Percentiles rank a stretch among this genome's conserved stretches.
Evolutionary conservation across 2,329 filamentous ascomycete genomes (phyloP).

Genomic region (Botrytis deweyae): DNA sequence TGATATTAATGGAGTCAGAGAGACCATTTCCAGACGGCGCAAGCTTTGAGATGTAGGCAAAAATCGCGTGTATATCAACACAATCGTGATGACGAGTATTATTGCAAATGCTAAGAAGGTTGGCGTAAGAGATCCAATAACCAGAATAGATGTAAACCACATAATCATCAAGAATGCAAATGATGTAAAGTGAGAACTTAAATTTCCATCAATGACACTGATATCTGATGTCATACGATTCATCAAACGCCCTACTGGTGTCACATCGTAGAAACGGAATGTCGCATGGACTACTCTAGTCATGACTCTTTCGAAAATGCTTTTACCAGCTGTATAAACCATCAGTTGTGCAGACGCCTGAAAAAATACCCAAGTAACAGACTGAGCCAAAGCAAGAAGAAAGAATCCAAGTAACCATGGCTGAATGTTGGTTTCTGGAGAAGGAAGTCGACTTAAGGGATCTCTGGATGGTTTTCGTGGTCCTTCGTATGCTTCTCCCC

Average conservation of each 20-base stretch:
- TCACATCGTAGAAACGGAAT: constrained; percentile 89
- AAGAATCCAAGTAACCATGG: constrained; percentile 76
- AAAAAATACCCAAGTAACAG: constrained; percentile 58
- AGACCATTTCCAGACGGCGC: constrained; percentile 84
- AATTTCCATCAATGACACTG: constrained; percentile 83
- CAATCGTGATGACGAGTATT: constrained; percentile 64
- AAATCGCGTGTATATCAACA: constrained; percentile 73
- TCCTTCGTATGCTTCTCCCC: constrained; percentile 72
- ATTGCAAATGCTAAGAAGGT: constrained; percentile 72
- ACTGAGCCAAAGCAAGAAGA: constrained; percentile 60
- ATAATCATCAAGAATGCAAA: constrained; percentile 70
- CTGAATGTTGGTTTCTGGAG: constrained; percentile 63
- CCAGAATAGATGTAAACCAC: constrained; percentile 69
- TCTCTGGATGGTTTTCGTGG: constrained; percentile 34
- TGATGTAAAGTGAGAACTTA: constrained; percentile 69
- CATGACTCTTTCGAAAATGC: constrained; percentile 73
- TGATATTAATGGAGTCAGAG: constrained; percentile 82
- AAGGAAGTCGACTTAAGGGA: constrained; percentile 56
- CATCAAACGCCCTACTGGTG: constrained; percentile 85
- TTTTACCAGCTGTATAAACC: constrained; percentile 73
- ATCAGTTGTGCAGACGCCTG: constrained; percentile 73
- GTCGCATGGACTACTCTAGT: constrained; percentile 72
- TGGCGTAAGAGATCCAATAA: constrained; percentile 79
- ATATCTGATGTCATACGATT: constrained; percentile 90
- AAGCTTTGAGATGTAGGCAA: constrained; percentile 81